A percentile compares a stretch with the other conserved stretches of the same genome.
Evolutionary conservation across 2,329 filamentous ascomycete genomes (phyloP).

Genomic region (Aspergillus cejpii): DNA sequence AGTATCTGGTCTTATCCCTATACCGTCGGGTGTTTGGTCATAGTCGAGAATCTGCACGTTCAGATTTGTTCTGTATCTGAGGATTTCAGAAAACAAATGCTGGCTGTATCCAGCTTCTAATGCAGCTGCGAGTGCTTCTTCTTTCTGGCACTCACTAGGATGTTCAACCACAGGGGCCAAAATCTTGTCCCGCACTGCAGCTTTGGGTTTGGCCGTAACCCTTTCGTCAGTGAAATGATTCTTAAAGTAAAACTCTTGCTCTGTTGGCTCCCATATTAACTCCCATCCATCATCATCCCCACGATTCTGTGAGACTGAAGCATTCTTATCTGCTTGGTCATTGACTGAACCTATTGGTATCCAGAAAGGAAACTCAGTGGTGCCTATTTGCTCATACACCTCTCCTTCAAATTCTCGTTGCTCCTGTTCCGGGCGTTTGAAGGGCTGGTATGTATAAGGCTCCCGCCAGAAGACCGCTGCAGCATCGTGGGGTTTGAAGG

Average conservation of each 20-base stretch:
- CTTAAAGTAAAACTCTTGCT: constrained; percentile 5
- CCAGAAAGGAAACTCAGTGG: constrained; percentile 3
- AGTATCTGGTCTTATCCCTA: neutral
- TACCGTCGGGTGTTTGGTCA: neutral
- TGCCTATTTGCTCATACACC: constrained; percentile 4
- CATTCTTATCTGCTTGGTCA: constrained; percentile 1
- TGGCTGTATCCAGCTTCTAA: constrained; percentile 7
- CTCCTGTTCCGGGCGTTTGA: constrained; percentile 1
- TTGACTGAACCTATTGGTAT: constrained; percentile 1
- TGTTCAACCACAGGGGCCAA: neutral
- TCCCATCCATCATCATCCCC: constrained; percentile 7
- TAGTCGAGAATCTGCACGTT: constrained; percentile 4
- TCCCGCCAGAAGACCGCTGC: constrained; percentile 3
- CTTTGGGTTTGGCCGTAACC: constrained; percentile 2
- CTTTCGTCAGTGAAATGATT: constrained; percentile 6
- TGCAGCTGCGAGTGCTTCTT: constrained; percentile 5
- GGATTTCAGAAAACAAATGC: constrained; percentile 5
- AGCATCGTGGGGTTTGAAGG: constrained; percentile 8
- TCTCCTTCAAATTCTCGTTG: constrained; percentile 1
- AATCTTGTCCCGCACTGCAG: neutral
- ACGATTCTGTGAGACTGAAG: neutral
- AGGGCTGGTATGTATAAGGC: constrained; percentile 2
- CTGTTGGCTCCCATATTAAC: constrained; percentile 1
- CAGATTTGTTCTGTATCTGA: constrained; percentile 4
- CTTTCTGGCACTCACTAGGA: constrained; percentile 5